Evolutionary conservation across 1,284 basidiomycete genomes (phyloP), one percentile per base, ranked within the genome.

Genomic region (Acaromyces ingoldii): DNA sequence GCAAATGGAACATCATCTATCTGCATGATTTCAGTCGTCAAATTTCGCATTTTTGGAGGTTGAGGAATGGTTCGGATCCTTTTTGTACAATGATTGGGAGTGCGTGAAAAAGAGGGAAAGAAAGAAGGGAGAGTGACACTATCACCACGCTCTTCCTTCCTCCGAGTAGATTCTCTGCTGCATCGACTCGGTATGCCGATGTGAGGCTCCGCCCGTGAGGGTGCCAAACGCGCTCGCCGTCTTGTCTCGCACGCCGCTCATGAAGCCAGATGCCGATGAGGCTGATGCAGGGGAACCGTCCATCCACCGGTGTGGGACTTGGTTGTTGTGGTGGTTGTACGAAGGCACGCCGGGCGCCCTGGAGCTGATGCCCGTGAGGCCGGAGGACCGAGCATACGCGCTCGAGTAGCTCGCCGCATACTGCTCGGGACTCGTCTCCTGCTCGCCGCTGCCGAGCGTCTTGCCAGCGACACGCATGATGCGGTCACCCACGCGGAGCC

Each of bases 401-500:
- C 33, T 47, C 28, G 43, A 29, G 39, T 46, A 52, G n/a, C 24
- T 33, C 10, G 25, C 30, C 13, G 54, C 49, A 25, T 52, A 21
- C 15, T 53, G 17, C 34, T 64, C 59, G 9, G 60, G 56, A 9
- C 30, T 53, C 21, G 57, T 57, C 24, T 47, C 41, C 15, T 62
- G 41, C 28, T 39, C 37, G 17, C 38, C 63, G 17, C 24, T 9
- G 4, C 31, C 33, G 7, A 55, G 55, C 10, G 37, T 44, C 17
- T 58, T 47, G 7, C 28, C 21, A 0, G 60, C 63, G 9, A 68
- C 45, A 1, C 6, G 28, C 1, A 55, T 43, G 11, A 71, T 25
- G 6, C 64, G 62, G 45, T 63, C 61, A 19, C 62, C 51, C 0
- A 65, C 52, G 17, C 74, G 53, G 47, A 69, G 59, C 1, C 63